Percentiles rank a stretch among this genome's conserved stretches.
Evolutionary conservation across 106 monocot species (phyloP).

Genomic region (Allium cepa): DNA sequence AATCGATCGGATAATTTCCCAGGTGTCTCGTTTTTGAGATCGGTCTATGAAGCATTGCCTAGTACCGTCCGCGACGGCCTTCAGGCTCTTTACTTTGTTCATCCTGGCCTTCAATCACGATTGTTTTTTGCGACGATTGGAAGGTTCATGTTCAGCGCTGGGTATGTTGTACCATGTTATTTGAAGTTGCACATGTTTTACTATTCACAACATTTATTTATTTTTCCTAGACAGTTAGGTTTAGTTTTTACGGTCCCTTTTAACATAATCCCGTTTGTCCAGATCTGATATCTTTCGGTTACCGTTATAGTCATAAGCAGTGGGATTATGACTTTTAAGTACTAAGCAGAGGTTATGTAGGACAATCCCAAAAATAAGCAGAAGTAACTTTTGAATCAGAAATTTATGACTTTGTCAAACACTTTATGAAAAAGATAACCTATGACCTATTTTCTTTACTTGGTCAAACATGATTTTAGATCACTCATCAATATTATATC

Average conservation of each 20-base stretch:
- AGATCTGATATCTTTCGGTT: too few species aligned
- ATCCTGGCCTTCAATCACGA: conserved; percentile 77
- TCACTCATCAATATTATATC: neutral
- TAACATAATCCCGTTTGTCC: neutral
- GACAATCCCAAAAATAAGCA: neutral
- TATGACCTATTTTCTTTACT: too few species aligned
- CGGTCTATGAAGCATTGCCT: conserved; percentile 55
- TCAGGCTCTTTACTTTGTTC: conserved; percentile 72
- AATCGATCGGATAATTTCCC: conserved; percentile 62
- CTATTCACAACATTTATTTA: too few species aligned
- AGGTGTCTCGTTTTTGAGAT: conserved; percentile 51
- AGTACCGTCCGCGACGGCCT: conserved; percentile 29
- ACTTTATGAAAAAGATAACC: too few species aligned
- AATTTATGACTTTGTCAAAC: too few species aligned
- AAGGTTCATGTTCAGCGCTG: conserved; percentile 73
- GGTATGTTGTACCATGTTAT: conserved; percentile 17
- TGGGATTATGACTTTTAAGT: too few species aligned
- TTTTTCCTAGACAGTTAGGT: too few species aligned
- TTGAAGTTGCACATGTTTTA: neutral
- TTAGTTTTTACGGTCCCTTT: neutral
- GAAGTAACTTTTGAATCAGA: neutral
- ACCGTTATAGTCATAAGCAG: too few species aligned
- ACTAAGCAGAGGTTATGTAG: too few species aligned
- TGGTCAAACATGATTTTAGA: neutral
- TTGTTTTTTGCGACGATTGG: conserved; percentile 91